These are phyloP conservation scores for Penicillium vulpinum DNA, from an alignment of 2,329 filamentous ascomycete species.

Conservation along the genomic window DNA sequence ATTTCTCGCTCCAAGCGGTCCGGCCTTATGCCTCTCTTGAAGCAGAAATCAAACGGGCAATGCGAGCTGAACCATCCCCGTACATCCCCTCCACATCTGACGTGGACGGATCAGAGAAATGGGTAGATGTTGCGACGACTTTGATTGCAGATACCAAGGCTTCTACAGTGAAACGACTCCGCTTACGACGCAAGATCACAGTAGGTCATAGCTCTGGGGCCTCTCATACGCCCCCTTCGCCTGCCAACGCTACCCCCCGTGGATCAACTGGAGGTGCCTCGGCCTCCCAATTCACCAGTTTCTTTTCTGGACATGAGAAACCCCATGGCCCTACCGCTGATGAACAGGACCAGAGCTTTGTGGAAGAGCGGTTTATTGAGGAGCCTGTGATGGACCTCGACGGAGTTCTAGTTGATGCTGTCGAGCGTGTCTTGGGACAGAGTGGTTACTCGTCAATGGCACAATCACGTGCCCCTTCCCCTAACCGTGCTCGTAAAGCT, in stretches of 20 bases:
- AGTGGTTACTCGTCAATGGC: slow-evolving; percentile 45
- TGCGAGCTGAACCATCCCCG: slow-evolving; percentile 56
- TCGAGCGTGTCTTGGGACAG: slow-evolving; percentile 55
- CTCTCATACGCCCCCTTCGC: slow-evolving; percentile 24
- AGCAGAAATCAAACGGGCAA: slow-evolving; percentile 57
- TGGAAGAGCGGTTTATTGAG: slow-evolving; percentile 54
- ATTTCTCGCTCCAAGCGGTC: slow-evolving; percentile 61
- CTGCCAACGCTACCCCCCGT: slow-evolving; percentile 26
- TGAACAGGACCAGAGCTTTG: slow-evolving; percentile 28
- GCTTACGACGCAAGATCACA: slow-evolving; percentile 51
- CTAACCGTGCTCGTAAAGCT: slow-evolving; percentile 37
- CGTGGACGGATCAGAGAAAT: slow-evolving; percentile 43
- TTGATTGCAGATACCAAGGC: slow-evolving; percentile 57
- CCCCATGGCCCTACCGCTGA: slow-evolving; percentile 17
- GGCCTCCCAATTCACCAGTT: slow-evolving; percentile 29
- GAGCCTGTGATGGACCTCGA: slow-evolving; percentile 60
- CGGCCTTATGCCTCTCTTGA: slow-evolving; percentile 55
- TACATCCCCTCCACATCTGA: slow-evolving; percentile 37
- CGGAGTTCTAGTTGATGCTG: slow-evolving; percentile 57
- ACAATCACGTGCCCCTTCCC: slow-evolving; percentile 44
- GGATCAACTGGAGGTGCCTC: slow-evolving; percentile 25
- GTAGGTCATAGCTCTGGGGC: slow-evolving; percentile 20
- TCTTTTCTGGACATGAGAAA: slow-evolving; percentile 32
- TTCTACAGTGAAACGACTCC: slow-evolving; percentile 57
- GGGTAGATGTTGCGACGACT: slow-evolving; percentile 59